phyloP scores from a whole-genome alignment of 192 early-diverging fungal genomes.

The Coemansia sp. region DNA sequence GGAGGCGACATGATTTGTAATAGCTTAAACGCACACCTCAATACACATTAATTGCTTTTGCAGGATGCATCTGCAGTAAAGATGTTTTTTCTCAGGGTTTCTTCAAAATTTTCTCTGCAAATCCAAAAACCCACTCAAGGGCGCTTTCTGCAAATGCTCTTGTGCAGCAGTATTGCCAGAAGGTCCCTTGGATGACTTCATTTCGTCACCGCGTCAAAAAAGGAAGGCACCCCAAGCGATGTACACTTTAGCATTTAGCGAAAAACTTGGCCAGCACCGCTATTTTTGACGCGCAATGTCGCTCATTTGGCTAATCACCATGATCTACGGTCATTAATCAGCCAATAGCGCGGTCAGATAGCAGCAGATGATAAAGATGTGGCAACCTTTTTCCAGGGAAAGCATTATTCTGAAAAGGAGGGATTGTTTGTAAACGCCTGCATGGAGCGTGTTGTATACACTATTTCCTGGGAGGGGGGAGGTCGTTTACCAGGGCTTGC shows the following conservation, averaged over 20 bases:
- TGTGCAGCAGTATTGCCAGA: too few species aligned
- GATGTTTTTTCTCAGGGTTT: too few species aligned
- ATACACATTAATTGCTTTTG: conserved; percentile 3
- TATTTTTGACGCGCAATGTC: too few species aligned
- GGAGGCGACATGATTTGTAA: not conserved
- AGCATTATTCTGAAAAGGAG: not conserved
- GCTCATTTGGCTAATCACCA: conserved; percentile 7
- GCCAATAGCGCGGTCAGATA: not conserved
- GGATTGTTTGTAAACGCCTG: conserved; percentile 5
- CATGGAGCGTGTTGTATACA: not conserved
- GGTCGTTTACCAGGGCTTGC: not conserved
- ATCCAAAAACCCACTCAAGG: too few species aligned
- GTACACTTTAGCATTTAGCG: too few species aligned
- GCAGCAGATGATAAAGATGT: conserved; percentile 2
- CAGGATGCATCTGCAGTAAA: not conserved
- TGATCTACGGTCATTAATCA: conserved; percentile 6
- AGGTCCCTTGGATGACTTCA: conserved; percentile 9
- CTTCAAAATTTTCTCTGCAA: too few species aligned
- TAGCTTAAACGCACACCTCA: not conserved
- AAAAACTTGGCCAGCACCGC: too few species aligned
- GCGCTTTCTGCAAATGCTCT: too few species aligned
- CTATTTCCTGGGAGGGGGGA: not conserved
- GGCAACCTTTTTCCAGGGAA: not conserved
- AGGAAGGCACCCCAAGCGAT: too few species aligned
- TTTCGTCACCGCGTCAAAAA: not conserved